A percentile compares a stretch with the other conserved stretches of the same genome.
phyloP scores from a whole-genome alignment of 1,284 basidiomycete species.

The Athelia sp. region DNA sequence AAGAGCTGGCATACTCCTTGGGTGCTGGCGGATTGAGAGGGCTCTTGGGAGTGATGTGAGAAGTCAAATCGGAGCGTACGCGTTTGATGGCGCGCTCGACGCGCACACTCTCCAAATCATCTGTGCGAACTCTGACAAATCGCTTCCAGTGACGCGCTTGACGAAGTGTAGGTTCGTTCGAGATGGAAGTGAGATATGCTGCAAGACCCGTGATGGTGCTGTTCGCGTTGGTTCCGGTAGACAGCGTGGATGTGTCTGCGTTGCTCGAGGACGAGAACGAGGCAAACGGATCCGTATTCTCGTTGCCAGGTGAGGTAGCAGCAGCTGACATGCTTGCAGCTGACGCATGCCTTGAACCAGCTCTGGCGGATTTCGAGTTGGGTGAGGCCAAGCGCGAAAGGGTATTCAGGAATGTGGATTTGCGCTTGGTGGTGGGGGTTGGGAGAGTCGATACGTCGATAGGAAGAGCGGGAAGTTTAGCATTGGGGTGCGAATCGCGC shows the following conservation, averaged over 20 bases:
- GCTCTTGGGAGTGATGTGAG: slow-evolving; percentile 36
- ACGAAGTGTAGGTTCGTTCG: slow-evolving; percentile 61
- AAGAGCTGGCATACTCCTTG: slow-evolving; percentile 12
- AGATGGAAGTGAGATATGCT: slow-evolving; percentile 72
- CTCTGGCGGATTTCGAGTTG: slow-evolving; percentile 39
- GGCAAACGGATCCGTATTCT: slow-evolving; percentile 57
- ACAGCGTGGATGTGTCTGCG: slow-evolving; percentile 10
- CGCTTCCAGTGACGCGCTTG: slow-evolving; percentile 74
- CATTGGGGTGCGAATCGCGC: slow-evolving; percentile 47
- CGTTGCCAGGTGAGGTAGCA: slow-evolving; percentile 47
- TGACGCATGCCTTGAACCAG: slow-evolving; percentile 25
- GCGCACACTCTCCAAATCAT: slow-evolving; percentile 82
- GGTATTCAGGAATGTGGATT: slow-evolving; percentile 77
- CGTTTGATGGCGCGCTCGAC: slow-evolving; percentile 85
- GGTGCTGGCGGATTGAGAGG: neutral
- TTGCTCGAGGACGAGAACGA: slow-evolving; percentile 31
- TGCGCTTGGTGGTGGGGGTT: slow-evolving; percentile 57
- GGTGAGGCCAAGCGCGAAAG: slow-evolving; percentile 74
- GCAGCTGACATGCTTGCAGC: slow-evolving; percentile 26
- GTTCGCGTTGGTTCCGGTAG: slow-evolving; percentile 28
- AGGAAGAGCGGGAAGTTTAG: slow-evolving; percentile 57
- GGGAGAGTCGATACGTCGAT: slow-evolving; percentile 49
- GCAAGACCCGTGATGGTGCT: slow-evolving; percentile 66
- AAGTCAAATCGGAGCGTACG: slow-evolving; percentile 79
- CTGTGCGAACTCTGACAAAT: slow-evolving; percentile 80